Conservation (phyloP, 2,329 filamentous ascomycete genomes). For the Zopfia rhizophila region DNA sequence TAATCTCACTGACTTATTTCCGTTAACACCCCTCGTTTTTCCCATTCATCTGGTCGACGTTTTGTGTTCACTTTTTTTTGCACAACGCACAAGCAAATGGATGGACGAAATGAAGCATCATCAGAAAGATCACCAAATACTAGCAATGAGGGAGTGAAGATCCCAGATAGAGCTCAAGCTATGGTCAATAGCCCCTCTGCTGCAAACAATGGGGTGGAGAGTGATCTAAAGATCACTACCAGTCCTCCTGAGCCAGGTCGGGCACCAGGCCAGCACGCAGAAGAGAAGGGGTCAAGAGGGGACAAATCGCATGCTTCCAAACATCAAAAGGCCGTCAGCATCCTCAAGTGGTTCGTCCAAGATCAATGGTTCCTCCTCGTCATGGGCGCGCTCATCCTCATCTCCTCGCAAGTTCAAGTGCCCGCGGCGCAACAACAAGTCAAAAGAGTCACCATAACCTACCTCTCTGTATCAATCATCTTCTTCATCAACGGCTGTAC, state of each 20-base stretch:
- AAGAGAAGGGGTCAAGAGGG: background rate
- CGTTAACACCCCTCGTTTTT: too few relatives aligned
- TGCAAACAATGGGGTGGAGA: too few relatives aligned
- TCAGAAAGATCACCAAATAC: too few relatives aligned
- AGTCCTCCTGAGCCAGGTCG: background rate
- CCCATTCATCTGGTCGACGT: too few relatives aligned
- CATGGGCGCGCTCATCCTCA: slow-evolving; percentile 64
- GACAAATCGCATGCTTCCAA: slow-evolving; percentile 9
- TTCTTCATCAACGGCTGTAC: slow-evolving; percentile 78
- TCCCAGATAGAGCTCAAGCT: too few relatives aligned
- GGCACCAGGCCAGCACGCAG: background rate
- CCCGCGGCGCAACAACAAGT: slow-evolving; percentile 63
- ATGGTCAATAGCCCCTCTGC: too few relatives aligned
- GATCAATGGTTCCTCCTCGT: slow-evolving; percentile 74
- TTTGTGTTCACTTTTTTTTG: too few relatives aligned
- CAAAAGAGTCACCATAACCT: slow-evolving; percentile 67
- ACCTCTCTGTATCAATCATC: slow-evolving; percentile 74
- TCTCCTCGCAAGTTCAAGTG: slow-evolving; percentile 66
- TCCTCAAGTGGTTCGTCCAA: slow-evolving; percentile 53
- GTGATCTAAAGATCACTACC: background rate
- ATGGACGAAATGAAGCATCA: too few relatives aligned
- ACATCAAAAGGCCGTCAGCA: slow-evolving; percentile 14
- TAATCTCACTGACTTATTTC: too few relatives aligned
- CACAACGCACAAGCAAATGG: too few relatives aligned
- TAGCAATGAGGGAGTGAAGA: too few relatives aligned